Percentiles rank a stretch among this genome's conserved stretches.
phyloP scores from a whole-genome alignment of 2,329 filamentous ascomycete genomes.

The Fusarium sororula region DNA sequence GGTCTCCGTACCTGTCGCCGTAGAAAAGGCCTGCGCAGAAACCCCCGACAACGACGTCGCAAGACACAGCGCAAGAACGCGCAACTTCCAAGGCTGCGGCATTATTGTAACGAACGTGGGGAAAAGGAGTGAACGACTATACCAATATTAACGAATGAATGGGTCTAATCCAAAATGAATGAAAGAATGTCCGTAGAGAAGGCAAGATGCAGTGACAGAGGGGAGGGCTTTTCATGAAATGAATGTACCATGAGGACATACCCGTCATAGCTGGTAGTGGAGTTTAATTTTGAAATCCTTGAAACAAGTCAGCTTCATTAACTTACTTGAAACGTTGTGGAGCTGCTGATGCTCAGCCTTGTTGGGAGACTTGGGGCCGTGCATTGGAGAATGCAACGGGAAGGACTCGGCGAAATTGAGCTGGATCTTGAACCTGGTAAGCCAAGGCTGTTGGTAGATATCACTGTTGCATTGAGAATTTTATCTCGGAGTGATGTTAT shows the following conservation, averaged over 20 bases:
- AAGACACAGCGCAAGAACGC: slow-evolving; percentile 11
- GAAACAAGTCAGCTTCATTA: not conserved
- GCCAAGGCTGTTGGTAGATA: not conserved
- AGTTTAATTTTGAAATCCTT: not conserved
- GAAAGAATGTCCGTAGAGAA: not conserved
- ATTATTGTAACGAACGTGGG: not conserved
- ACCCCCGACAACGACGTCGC: not conserved
- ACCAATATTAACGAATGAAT: not conserved
- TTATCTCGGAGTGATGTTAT: not conserved
- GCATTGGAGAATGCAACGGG: not conserved
- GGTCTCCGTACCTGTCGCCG: not conserved
- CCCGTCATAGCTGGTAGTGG: not conserved
- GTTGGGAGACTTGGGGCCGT: not conserved
- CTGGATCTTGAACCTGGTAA: not conserved
- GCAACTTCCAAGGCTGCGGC: slow-evolving; percentile 6
- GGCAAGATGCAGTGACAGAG: not conserved
- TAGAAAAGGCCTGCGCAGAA: not conserved
- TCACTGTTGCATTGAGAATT: not conserved
- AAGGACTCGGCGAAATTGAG: not conserved
- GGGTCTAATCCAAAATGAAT: not conserved
- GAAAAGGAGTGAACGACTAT: not conserved
- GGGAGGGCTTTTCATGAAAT: slow-evolving; percentile 5
- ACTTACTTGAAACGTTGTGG: slow-evolving; percentile 3
- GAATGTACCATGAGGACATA: not conserved
- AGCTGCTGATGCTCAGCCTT: not conserved